Evolutionary conservation across 2,329 filamentous ascomycete genomes (phyloP), one percentile per base, ranked within the genome.

Genomic region (Tothia fuscella): DNA sequence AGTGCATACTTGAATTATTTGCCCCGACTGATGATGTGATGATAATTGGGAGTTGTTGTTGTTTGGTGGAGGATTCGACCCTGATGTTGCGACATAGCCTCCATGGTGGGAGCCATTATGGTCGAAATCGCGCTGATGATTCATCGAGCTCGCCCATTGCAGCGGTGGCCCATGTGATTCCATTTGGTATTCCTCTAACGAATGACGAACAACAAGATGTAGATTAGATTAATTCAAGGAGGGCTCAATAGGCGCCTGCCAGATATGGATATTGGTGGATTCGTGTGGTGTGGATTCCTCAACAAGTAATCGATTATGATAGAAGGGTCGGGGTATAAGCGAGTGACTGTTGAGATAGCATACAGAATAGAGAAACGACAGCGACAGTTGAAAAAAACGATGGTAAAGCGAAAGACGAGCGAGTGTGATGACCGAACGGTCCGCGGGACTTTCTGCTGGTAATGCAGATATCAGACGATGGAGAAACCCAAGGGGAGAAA

Each of bases 1-100:
- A 2, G 41, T n/a, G n/a, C 41, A 43, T 6, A 38, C 41, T 32
- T 43, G 41, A 6, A 41, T 22, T 5, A 41, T 25, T 10, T 14
- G 12, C 12, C 6, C 10, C 9, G 35, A 28, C 14, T 14, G 19
- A 12, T 25, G 35, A 26, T 10, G 35, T 19, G 9, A 9, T 19
- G 31, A 12, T 19, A 19, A 19, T 19, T 34, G 31, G 13, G 31
- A 34, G 7, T 14, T 34, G n/a, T n/a, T n/a, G n/a, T n/a, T n/a
- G n/a, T n/a, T n/a, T n/a, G n/a, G n/a, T n/a, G n/a, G n/a, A n/a
- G n/a, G n/a, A n/a, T n/a, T n/a, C n/a, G n/a, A n/a, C n/a, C n/a
- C n/a, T n/a, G n/a, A n/a, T n/a, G n/a, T n/a, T n/a, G n/a, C n/a
- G n/a, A n/a, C n/a, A n/a, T n/a, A n/a, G n/a, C n/a, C n/a, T n/a